Evolutionary conservation across 208 protist species (phyloP).

Genomic region (Zelonia costaricensis): DNA sequence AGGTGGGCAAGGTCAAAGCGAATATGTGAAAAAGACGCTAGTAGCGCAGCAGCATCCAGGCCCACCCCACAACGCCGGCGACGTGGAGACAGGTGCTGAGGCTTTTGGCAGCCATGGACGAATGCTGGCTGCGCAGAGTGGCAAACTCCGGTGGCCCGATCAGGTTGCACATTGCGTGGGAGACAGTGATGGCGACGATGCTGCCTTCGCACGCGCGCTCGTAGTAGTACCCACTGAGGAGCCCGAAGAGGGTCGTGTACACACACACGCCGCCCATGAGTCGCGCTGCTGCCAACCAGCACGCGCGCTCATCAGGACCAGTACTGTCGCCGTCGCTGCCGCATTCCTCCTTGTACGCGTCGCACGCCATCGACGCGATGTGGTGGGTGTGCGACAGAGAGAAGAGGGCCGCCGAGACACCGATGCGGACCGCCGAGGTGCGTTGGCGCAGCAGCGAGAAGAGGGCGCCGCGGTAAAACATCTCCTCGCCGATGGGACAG

Average conservation of each 20-base stretch:
- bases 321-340: neutral
- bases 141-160: conserved; percentile 51
- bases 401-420: conserved; percentile 57
- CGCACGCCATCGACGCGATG: conserved; percentile 35
- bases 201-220: conserved; percentile 36
- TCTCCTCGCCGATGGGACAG: conserved; percentile 70
- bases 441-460: conserved; percentile 43
- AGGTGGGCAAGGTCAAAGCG: too few species aligned
- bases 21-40: neutral
- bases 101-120: neutral
- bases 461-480: conserved; percentile 76
- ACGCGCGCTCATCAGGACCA: neutral
- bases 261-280: conserved; percentile 20
- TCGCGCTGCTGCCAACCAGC: conserved; percentile 22
- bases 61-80: conserved; percentile 17
- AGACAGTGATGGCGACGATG: conserved; percentile 38
- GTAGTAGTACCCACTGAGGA: conserved; percentile 66
- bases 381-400: conserved; percentile 66
- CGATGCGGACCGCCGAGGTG: conserved; percentile 24
- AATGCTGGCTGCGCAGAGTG: neutral
- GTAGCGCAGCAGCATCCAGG: conserved; percentile 12
- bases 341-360: conserved; percentile 28
- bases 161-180: conserved; percentile 70
- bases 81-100: conserved; percentile 16
- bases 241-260: conserved; percentile 51